Conservation (phyloP, 2,329 filamentous ascomycete genomes). For the Diaporthe australafricana region DNA sequence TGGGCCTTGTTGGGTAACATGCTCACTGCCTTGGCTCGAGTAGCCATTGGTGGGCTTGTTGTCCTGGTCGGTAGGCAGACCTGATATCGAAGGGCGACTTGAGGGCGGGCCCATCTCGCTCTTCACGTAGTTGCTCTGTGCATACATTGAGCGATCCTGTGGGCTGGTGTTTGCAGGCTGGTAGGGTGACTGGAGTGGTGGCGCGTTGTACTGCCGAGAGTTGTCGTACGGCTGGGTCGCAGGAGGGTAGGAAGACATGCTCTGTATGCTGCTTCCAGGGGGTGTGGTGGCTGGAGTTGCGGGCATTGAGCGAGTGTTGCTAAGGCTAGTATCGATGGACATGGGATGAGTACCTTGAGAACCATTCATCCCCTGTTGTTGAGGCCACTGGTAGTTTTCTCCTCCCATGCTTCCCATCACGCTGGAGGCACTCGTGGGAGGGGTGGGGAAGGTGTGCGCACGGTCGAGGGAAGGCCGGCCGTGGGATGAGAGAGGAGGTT, state of each 20-base stretch:
- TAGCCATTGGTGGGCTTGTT: slow-evolving; percentile 74
- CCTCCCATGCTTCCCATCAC: slow-evolving; percentile 79
- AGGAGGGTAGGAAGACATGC: slow-evolving; percentile 81
- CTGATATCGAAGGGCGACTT: slow-evolving; percentile 63
- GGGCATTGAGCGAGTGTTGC: slow-evolving; percentile 85
- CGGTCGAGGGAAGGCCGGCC: slow-evolving; percentile 84
- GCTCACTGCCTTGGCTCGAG: slow-evolving; percentile 63
- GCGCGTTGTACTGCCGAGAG: slow-evolving; percentile 80
- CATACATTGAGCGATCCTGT: slow-evolving; percentile 73
- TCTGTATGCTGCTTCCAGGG: slow-evolving; percentile 80
- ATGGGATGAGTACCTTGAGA: slow-evolving; percentile 76
- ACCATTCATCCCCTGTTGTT: slow-evolving; percentile 68
- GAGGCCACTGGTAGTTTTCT: slow-evolving; percentile 84
- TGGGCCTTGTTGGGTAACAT: slow-evolving; percentile 62
- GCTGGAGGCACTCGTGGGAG: slow-evolving; percentile 91
- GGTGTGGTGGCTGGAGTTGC: slow-evolving; percentile 93
- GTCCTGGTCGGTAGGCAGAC: slow-evolving; percentile 68
- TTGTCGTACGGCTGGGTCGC: slow-evolving; percentile 79
- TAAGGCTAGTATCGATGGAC: slow-evolving; percentile 83
- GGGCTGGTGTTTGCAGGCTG: slow-evolving; percentile 69
- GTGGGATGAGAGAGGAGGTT: slow-evolving; percentile 71
- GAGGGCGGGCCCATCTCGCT: slow-evolving; percentile 90
- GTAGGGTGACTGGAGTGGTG: slow-evolving; percentile 77
- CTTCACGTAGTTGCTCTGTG: slow-evolving; percentile 81
- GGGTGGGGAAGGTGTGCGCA: slow-evolving; percentile 93